A percentile compares a stretch with the other conserved stretches of the same genome.
These are phyloP conservation scores for Calocera cornea DNA, from an alignment of 768 basidiomycete species.

Conservation along the genomic window DNA sequence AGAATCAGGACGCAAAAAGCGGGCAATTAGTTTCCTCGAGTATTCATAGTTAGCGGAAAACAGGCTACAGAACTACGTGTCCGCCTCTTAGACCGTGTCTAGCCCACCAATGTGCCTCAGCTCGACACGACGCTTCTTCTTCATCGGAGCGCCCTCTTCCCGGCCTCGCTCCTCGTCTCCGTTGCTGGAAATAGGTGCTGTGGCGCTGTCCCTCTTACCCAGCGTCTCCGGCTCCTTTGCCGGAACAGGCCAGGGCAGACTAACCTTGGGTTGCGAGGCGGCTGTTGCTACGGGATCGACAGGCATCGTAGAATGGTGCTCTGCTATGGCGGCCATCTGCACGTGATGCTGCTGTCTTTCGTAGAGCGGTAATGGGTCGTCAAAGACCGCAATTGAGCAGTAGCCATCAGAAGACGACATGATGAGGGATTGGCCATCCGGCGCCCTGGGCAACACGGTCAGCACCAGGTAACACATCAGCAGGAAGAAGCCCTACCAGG, in stretches of 20 bases:
- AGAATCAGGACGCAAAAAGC: no score
- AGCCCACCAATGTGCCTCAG: conserved; percentile 24
- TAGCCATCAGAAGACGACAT: conserved; percentile 92
- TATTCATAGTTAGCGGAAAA: not conserved
- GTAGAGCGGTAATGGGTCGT: conserved; percentile 79
- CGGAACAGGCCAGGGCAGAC: conserved; percentile 16
- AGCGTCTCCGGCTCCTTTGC: conserved; percentile 17
- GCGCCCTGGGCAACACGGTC: conserved; percentile 50
- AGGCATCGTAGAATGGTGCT: conserved; percentile 46
- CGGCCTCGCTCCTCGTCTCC: conserved; percentile 8
- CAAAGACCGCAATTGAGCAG: conserved; percentile 88
- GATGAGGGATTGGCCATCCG: conserved; percentile 85
- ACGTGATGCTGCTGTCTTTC: conserved; percentile 84
- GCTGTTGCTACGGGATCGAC: conserved; percentile 19
- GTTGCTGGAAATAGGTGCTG: not conserved
- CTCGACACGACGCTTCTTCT: conserved; percentile 75
- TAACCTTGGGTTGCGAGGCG: conserved; percentile 16
- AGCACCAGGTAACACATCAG: not conserved
- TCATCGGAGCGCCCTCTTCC: conserved; percentile 38
- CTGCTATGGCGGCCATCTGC: conserved; percentile 82
- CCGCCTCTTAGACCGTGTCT: not conserved
- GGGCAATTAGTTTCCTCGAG: no score
- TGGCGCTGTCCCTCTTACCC: not conserved
- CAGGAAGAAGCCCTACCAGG: conserved; percentile 50
- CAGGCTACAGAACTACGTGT: not conserved